Evolutionary conservation across 768 basidiomycete species (phyloP).

Genomic region (Collybia sp.): DNA sequence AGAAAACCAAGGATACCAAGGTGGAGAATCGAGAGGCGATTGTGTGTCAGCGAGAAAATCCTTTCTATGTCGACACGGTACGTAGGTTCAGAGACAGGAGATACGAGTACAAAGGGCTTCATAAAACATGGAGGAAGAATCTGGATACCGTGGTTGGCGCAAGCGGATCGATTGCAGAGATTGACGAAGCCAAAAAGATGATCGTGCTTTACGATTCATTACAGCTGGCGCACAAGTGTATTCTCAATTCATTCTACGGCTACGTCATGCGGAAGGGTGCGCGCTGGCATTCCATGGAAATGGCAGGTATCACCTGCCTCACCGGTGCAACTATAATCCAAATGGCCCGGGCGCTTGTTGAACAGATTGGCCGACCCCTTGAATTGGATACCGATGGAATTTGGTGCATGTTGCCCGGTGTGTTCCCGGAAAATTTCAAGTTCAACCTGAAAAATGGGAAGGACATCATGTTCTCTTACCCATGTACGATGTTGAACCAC

Average conservation of each 20-base stretch:
- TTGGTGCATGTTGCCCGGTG: constrained; percentile 99
- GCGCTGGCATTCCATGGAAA: constrained; percentile 99
- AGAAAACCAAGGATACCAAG: constrained; percentile 96
- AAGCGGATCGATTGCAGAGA: constrained; percentile 72
- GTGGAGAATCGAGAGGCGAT: constrained; percentile 92
- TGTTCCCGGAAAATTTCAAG: constrained; percentile 97
- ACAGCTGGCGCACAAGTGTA: constrained; percentile 98
- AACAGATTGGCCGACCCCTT: constrained; percentile 95
- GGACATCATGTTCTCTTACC: constrained; percentile 86
- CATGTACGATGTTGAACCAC: constrained; percentile 99
- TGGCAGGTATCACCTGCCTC: constrained; percentile 98
- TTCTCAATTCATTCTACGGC: constrained; percentile 99
- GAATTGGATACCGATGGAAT: constrained; percentile 99
- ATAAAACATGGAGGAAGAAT: constrained; percentile 99
- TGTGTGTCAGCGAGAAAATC: constrained; percentile 96
- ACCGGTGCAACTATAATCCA: constrained; percentile 98
- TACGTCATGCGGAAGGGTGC: constrained; percentile 99
- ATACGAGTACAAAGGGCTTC: constrained; percentile 98
- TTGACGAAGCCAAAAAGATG: constrained; percentile 98
- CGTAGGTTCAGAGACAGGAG: constrained; percentile 95
- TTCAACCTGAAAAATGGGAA: constrained; percentile 90
- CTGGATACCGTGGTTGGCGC: constrained; percentile 71
- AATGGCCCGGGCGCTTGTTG: constrained; percentile 95
- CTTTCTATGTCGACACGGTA: constrained; percentile 99
- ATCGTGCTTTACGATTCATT: constrained; percentile 97